Evolutionary conservation across 2,329 filamentous ascomycete genomes (phyloP).

Genomic region (Talaromyces marneffei): DNA sequence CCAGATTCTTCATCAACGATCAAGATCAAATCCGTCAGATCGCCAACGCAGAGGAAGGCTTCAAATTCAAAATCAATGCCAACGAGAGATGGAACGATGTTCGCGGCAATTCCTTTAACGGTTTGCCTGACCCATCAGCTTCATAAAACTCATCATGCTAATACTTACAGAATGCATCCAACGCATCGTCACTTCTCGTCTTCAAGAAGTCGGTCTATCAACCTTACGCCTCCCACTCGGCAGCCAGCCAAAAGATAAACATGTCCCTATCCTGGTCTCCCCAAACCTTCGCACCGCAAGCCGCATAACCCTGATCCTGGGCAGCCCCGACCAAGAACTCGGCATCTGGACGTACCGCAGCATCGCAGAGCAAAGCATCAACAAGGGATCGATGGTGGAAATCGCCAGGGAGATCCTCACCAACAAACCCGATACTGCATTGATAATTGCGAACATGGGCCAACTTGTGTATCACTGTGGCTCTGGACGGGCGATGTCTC

Average conservation of each 20-base stretch:
- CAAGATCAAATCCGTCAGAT: conserved; percentile 69
- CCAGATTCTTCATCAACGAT: conserved; percentile 68
- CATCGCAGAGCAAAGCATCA: conserved; percentile 58
- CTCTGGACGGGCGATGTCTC: conserved; percentile 55
- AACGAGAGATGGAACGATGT: conserved; percentile 72
- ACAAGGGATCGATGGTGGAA: conserved; percentile 63
- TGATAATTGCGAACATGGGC: conserved; percentile 73
- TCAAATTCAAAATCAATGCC: conserved; percentile 66
- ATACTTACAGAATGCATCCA: conserved; percentile 55
- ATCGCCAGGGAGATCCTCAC: conserved; percentile 49
- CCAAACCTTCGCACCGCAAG: conserved; percentile 50
- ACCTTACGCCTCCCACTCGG: conserved; percentile 58
- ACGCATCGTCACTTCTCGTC: conserved; percentile 55
- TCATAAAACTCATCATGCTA: neutral
- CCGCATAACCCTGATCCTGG: conserved; percentile 68
- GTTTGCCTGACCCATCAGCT: conserved; percentile 38
- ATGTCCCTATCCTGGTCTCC: conserved; percentile 65
- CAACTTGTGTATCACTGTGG: conserved; percentile 71
- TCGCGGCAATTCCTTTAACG: conserved; percentile 67
- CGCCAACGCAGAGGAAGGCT: conserved; percentile 61
- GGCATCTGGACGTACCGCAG: conserved; percentile 69
- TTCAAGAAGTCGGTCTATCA: conserved; percentile 55
- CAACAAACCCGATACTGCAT: conserved; percentile 22
- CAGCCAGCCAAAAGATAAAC: conserved; percentile 44
- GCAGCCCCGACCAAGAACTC: conserved; percentile 65